These are phyloP conservation scores for Trypanosoma conorhini DNA, from an alignment of 208 protist genomes.

Conservation along the genomic window DNA sequence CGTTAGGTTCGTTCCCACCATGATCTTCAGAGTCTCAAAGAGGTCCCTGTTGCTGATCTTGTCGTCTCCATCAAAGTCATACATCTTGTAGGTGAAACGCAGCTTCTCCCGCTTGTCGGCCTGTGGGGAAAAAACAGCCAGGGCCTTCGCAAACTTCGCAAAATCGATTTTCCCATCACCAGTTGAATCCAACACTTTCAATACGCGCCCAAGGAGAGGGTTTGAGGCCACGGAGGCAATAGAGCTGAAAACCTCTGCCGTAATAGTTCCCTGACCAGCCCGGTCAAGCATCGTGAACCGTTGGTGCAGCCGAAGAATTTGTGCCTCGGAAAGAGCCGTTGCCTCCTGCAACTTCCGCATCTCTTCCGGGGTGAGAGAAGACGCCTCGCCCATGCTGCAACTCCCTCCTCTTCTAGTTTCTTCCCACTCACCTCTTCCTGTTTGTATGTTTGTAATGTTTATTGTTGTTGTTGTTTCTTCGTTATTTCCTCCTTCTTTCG, in stretches of 20 bases:
- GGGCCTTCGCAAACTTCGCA: constrained; percentile 75
- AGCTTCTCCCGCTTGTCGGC: constrained; percentile 79
- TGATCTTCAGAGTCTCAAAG: constrained; percentile 91
- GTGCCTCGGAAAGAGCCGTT: constrained; percentile 79
- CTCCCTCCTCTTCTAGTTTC: background rate
- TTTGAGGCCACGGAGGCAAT: constrained; percentile 83
- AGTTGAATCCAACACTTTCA: constrained; percentile 82
- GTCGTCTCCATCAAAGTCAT: constrained; percentile 94
- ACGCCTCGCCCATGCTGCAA: constrained; percentile 36
- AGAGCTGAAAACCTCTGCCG: constrained; percentile 61
- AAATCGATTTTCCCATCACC: constrained; percentile 83
- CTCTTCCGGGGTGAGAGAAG: constrained; percentile 51
- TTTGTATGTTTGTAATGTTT: no score
- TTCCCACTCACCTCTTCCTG: background rate
- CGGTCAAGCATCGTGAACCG: constrained; percentile 85
- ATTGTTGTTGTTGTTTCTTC: background rate
- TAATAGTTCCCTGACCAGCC: constrained; percentile 68
- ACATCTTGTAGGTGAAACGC: constrained; percentile 94
- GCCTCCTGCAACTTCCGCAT: constrained; percentile 61
- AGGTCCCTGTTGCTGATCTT: constrained; percentile 95
- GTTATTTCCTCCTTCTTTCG: no score
- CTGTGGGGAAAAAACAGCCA: constrained; percentile 80
- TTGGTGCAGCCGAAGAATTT: constrained; percentile 85
- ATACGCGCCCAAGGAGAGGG: constrained; percentile 79
- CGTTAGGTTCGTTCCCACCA: constrained; percentile 92